Evolutionary conservation across 176 grass and related monocot genomes (phyloP).

Genomic region (Rhynchospora tenuis): DNA sequence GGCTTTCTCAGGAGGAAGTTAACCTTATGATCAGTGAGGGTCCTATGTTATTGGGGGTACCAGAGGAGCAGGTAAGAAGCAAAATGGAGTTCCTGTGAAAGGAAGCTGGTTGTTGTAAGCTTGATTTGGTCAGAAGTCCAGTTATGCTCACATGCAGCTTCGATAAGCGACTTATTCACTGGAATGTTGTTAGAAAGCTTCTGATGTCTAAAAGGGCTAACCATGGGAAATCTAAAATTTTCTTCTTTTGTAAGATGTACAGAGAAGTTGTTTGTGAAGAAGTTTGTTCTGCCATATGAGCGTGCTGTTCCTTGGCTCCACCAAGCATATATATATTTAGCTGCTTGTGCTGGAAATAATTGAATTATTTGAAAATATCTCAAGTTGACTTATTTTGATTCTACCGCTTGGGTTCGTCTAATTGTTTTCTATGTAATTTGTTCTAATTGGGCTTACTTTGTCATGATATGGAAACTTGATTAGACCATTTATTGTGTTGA

Average conservation of each 20-base stretch:
- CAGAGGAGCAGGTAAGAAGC: neutral
- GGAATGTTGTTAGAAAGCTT: conserved; percentile 27
- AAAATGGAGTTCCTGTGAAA: conserved; percentile 31
- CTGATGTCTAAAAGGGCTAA: conserved; percentile 27
- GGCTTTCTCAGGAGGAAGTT: conserved; percentile 28
- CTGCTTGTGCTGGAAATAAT: neutral
- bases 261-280: conserved; percentile 9
- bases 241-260: neutral
- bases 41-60: conserved; percentile 4
- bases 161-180: conserved; percentile 33
- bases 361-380: too few relatives aligned
- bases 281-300: conserved; percentile 23
- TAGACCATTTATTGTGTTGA: too few relatives aligned
- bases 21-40: neutral
- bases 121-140: conserved; percentile 2
- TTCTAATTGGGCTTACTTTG: too few relatives aligned
- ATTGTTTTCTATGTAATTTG: too few relatives aligned
- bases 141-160: conserved; percentile 21
- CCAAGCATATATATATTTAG: conserved; percentile 20
- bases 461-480: too few relatives aligned
- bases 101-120: neutral
- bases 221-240: neutral
- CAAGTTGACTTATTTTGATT: too few relatives aligned
- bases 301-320: conserved; percentile 16
- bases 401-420: too few relatives aligned